Conservation (phyloP, 1,284 basidiomycete genomes). For the Puccinia hordei region DNA sequence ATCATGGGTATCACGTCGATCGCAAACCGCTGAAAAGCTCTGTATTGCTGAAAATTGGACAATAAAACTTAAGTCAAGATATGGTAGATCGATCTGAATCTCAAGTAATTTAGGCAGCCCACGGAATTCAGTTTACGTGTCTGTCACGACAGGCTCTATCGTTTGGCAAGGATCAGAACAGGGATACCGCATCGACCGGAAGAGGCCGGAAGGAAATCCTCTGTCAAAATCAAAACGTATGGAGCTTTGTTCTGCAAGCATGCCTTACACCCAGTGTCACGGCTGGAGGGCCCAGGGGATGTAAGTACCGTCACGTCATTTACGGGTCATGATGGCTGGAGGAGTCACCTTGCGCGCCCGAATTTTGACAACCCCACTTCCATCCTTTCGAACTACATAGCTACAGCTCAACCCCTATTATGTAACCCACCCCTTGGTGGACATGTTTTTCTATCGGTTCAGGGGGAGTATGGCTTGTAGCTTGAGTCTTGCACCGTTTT, state of each 20-base stretch:
- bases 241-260: constrained; percentile 21
- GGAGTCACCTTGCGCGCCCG: constrained; percentile 9
- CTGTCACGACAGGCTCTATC: constrained; percentile 17
- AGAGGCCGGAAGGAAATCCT: constrained; percentile 22
- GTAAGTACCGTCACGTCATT: constrained; percentile 13
- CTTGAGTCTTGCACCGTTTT: not conserved
- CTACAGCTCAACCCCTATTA: constrained; percentile 10
- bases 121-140: constrained; percentile 20
- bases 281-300: constrained; percentile 3
- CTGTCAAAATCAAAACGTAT: constrained; percentile 5
- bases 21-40: constrained; percentile 20
- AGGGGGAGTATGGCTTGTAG: not conserved
- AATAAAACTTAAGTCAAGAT: constrained; percentile 16
- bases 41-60: constrained; percentile 24
- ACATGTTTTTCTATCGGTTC: constrained; percentile 6
- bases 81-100: constrained; percentile 30
- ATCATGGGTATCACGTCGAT: constrained; percentile 25
- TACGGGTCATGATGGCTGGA: constrained; percentile 4
- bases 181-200: constrained; percentile 27
- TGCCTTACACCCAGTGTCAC: not conserved
- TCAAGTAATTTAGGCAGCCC: constrained; percentile 32
- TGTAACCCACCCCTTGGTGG: constrained; percentile 7
- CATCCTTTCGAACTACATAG: constrained; percentile 2
- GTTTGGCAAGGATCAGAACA: constrained; percentile 24
- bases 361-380: constrained; percentile 19